Evolutionary conservation across 495 filamentous ascomycete genomes (phyloP).

Genomic region (Talaromyces adpressus): DNA sequence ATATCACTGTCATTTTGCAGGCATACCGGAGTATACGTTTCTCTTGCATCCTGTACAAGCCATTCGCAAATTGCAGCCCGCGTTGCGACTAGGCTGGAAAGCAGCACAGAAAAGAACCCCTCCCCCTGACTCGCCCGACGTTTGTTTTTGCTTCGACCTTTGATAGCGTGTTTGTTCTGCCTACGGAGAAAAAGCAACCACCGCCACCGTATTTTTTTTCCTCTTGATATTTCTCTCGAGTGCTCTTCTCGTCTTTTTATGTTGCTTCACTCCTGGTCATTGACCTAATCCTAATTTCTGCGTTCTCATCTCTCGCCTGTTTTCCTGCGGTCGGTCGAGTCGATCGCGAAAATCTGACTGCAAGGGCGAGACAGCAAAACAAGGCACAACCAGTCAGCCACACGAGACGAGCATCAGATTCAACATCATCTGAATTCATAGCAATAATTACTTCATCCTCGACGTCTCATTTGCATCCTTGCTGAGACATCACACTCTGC

Average conservation of each 20-base stretch:
- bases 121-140: neutral
- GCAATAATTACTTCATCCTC: neutral
- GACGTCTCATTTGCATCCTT: neutral
- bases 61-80: neutral
- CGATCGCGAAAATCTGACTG: neutral
- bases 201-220: neutral
- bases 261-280: neutral
- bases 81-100: neutral
- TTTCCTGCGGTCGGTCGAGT: neutral
- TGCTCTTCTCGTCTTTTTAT: neutral
- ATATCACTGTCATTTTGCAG: neutral
- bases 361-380: neutral
- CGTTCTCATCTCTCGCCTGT: neutral
- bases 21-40: neutral
- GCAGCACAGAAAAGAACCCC: neutral
- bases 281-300: neutral
- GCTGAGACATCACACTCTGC: constrained; percentile 1
- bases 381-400: neutral
- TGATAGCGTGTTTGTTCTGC: neutral
- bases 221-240: neutral
- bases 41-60: neutral
- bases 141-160: neutral
- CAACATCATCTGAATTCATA: neutral
- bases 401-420: neutral
- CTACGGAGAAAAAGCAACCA: neutral